Evolutionary conservation across 805 yeast species (phyloP).

Genomic region (Teunomyces cretensis): DNA sequence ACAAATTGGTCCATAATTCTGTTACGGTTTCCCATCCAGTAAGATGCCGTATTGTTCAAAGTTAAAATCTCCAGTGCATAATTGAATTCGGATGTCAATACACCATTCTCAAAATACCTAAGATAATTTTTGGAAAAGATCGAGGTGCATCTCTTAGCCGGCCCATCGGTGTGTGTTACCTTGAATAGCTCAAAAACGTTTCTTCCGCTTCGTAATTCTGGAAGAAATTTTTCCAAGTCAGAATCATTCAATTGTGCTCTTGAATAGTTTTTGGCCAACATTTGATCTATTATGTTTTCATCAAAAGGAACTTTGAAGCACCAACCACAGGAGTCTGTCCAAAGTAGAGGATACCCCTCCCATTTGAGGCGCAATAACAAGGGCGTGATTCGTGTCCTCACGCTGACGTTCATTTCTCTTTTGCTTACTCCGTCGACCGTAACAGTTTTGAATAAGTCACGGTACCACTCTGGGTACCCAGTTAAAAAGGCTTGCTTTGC

Average conservation of each 20-base stretch:
- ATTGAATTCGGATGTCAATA: slow-evolving; percentile 66
- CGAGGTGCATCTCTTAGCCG: slow-evolving; percentile 65
- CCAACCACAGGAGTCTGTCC: slow-evolving; percentile 87
- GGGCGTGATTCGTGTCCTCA: slow-evolving; percentile 75
- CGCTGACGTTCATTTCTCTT: slow-evolving; percentile 56
- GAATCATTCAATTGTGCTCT: slow-evolving; percentile 28
- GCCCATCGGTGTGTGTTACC: slow-evolving; percentile 89
- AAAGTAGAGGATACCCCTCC: slow-evolving; percentile 80
- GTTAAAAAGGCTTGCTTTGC: slow-evolving; percentile 76
- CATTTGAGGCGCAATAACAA: slow-evolving; percentile 73
- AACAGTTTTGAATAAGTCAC: slow-evolving; percentile 46
- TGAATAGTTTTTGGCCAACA: slow-evolving; percentile 40
- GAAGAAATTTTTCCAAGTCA: slow-evolving; percentile 23
- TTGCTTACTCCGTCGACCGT: slow-evolving; percentile 32
- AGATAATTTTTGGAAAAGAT: slow-evolving; percentile 77
- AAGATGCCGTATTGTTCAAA: slow-evolving; percentile 78
- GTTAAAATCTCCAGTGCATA: slow-evolving; percentile 75
- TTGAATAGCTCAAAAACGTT: slow-evolving; percentile 49
- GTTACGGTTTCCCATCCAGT: slow-evolving; percentile 90
- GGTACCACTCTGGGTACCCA: slow-evolving; percentile 94
- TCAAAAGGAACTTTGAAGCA: slow-evolving; percentile 63
- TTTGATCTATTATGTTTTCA: slow-evolving; percentile 26
- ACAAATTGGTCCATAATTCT: slow-evolving; percentile 85
- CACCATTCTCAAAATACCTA: slow-evolving; percentile 69
- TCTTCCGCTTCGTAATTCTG: slow-evolving; percentile 23